Percentiles rank a stretch among this genome's conserved stretches.
These are phyloP conservation scores for Ogataea kodamae DNA, from an alignment of 805 yeast genomes.

Conservation along the genomic window DNA sequence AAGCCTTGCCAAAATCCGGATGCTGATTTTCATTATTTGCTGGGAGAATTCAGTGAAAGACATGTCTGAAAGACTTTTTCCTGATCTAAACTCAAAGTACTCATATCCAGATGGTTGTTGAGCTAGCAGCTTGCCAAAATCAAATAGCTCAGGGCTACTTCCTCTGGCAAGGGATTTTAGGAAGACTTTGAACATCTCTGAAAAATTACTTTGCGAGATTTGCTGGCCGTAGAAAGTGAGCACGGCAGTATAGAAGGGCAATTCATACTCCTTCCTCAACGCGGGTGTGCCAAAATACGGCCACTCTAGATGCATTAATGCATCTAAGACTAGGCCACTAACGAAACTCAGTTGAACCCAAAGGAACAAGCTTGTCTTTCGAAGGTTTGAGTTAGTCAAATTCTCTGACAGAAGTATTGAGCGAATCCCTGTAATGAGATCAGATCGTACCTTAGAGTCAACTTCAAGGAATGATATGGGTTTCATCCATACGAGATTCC, in stretches of 20 bases:
- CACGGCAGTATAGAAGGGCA: constrained; percentile 23
- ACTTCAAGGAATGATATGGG: background rate
- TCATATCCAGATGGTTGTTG: constrained; percentile 8
- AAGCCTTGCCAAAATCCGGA: constrained; percentile 22
- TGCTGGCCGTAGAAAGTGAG: constrained; percentile 16
- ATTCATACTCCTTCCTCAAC: constrained; percentile 20
- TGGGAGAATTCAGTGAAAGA: constrained; percentile 17
- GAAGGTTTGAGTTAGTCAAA: constrained; percentile 14
- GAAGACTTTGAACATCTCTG: constrained; percentile 15
- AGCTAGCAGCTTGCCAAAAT: constrained; percentile 15
- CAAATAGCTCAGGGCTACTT: constrained; percentile 13
- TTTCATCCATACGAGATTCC: constrained; percentile 6
- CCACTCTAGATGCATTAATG: constrained; percentile 31
- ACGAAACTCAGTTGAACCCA: constrained; percentile 22
- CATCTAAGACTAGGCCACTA: constrained; percentile 17
- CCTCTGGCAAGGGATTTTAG: constrained; percentile 19
- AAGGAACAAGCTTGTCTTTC: constrained; percentile 14
- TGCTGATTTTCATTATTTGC: constrained; percentile 17
- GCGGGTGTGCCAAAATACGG: constrained; percentile 23
- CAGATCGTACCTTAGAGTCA: constrained; percentile 9
- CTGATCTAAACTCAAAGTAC: constrained; percentile 22
- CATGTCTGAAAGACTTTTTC: constrained; percentile 18
- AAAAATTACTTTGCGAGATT: constrained; percentile 7
- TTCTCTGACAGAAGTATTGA: constrained; percentile 15
- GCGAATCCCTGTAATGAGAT: constrained; percentile 17